Conservation (phyloP, 192 early-diverging fungal species). For the Entomortierella lignicola region DNA sequence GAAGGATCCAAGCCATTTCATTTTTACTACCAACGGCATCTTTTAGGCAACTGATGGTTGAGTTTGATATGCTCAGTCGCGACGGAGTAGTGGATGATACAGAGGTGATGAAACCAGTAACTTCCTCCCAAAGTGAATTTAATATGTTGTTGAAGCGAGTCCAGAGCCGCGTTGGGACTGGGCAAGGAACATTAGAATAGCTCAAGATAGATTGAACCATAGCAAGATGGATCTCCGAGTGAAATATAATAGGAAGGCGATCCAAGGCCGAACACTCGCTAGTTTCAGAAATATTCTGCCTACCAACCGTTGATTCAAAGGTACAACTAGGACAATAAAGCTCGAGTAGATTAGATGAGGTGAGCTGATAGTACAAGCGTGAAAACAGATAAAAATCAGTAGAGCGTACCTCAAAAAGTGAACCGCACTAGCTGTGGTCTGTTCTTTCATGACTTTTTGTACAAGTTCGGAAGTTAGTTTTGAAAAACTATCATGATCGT, state of each 20-base stretch:
- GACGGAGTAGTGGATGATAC: not conserved
- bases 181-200: slow-evolving; percentile 25
- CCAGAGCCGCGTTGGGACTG: slow-evolving; percentile 40
- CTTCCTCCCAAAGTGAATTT: slow-evolving; percentile 16
- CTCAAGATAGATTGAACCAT: slow-evolving; percentile 14
- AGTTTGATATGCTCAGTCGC: not conserved
- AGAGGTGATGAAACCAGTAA: not conserved
- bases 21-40: not conserved
- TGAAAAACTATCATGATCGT: slow-evolving; percentile 7
- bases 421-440: slow-evolving; percentile 16
- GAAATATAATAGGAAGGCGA: slow-evolving; percentile 20
- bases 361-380: not conserved
- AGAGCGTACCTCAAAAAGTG: slow-evolving; percentile 37
- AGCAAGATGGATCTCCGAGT: slow-evolving; percentile 20
- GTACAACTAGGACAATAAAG: not conserved
- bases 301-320: slow-evolving; percentile 1
- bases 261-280: not conserved
- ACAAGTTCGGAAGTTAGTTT: slow-evolving; percentile 30
- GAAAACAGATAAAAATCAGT: no score
- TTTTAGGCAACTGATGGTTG: not conserved
- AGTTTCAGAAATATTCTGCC: not conserved
- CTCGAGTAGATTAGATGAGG: not conserved
- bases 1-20: slow-evolving; percentile 5
- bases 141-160: slow-evolving; percentile 11
- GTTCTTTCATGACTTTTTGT: slow-evolving; percentile 41